Percentiles rank a stretch among this genome's conserved stretches.
Evolutionary conservation across 1,139 yeast genomes (phyloP).

Genomic region (Pichia inconspicua): DNA sequence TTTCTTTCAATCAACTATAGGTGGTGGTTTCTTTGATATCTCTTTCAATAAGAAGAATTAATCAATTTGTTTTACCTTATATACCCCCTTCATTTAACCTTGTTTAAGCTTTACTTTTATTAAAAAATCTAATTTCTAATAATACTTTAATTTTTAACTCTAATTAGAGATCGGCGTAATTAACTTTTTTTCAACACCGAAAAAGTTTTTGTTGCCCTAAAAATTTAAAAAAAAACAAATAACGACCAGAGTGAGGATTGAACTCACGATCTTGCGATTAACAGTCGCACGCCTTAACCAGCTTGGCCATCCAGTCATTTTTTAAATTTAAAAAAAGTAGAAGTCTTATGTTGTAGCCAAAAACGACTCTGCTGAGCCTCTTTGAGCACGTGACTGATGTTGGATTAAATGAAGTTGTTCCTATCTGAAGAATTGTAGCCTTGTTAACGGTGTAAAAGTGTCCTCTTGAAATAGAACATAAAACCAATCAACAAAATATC

Average conservation of each 20-base stretch:
- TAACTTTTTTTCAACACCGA: too few relatives aligned
- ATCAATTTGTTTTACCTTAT: not conserved
- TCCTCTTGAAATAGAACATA: not conserved
- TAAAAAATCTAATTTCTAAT: not conserved
- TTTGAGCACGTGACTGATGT: too few relatives aligned
- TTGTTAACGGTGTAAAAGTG: too few relatives aligned
- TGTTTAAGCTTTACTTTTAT: not conserved
- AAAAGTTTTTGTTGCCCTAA: too few relatives aligned
- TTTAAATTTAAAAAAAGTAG: too few relatives aligned
- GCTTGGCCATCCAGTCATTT: conserved; percentile 18
- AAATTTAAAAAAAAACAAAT: too few relatives aligned
- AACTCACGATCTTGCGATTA: conserved; percentile 20
- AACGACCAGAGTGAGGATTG: conserved; percentile 19
- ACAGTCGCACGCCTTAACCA: conserved; percentile 21
- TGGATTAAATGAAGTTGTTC: too few relatives aligned
- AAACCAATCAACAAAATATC: too few relatives aligned
- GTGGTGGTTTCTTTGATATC: conserved; percentile 27
- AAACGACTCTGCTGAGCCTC: too few relatives aligned
- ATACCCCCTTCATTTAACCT: not conserved
- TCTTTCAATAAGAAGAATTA: conserved; percentile 23
- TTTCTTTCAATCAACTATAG: conserved; percentile 21
- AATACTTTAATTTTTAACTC: not conserved
- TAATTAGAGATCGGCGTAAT: too few relatives aligned
- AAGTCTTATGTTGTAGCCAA: too few relatives aligned
- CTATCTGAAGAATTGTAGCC: too few relatives aligned